Evolutionary conservation across 306 rosid genomes (phyloP).

Genomic region (Cicer yamashitae): DNA sequence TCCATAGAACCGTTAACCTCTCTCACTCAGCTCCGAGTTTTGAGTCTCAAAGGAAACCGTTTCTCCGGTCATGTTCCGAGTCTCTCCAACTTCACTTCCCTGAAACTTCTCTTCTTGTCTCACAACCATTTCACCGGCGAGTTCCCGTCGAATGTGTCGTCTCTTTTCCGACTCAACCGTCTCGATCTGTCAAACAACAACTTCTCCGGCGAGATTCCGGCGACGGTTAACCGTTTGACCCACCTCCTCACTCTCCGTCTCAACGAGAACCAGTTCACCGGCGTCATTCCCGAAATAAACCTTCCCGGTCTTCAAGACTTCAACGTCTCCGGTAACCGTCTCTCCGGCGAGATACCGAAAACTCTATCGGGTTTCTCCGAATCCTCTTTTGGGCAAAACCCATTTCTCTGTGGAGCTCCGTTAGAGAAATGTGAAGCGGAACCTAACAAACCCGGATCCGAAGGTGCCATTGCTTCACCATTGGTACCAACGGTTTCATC

Average conservation of each 20-base stretch:
- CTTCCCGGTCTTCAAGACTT: conserved; percentile 71
- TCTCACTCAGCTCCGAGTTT: conserved; percentile 76
- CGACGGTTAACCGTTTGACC: conserved; percentile 55
- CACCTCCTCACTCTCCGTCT: conserved; percentile 86
- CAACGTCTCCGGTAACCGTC: conserved; percentile 69
- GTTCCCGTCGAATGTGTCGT: conserved; percentile 58
- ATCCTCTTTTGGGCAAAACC: conserved; percentile 67
- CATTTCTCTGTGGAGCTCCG: conserved; percentile 76
- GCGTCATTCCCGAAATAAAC: conserved; percentile 59
- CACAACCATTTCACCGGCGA: conserved; percentile 69
- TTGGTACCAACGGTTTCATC: conserved; percentile 67
- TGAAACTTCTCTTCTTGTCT: conserved; percentile 79
- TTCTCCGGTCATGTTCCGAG: conserved; percentile 68
- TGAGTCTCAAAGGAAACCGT: conserved; percentile 82
- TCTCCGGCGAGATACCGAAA: conserved; percentile 80
- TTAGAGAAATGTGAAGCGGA: conserved; percentile 52
- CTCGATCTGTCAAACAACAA: conserved; percentile 88
- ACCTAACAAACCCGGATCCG: conserved; percentile 78
- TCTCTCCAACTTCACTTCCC: conserved; percentile 68
- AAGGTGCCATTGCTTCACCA: conserved; percentile 78
- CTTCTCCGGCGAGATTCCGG: conserved; percentile 73
- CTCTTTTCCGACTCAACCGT: conserved; percentile 72
- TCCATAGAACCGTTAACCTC: conserved; percentile 59
- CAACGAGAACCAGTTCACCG: conserved; percentile 66
- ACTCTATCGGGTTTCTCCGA: conserved; percentile 60